Evolutionary conservation across 2,329 filamentous ascomycete species (phyloP).

Genomic region (Colletotrichum paranaense): DNA sequence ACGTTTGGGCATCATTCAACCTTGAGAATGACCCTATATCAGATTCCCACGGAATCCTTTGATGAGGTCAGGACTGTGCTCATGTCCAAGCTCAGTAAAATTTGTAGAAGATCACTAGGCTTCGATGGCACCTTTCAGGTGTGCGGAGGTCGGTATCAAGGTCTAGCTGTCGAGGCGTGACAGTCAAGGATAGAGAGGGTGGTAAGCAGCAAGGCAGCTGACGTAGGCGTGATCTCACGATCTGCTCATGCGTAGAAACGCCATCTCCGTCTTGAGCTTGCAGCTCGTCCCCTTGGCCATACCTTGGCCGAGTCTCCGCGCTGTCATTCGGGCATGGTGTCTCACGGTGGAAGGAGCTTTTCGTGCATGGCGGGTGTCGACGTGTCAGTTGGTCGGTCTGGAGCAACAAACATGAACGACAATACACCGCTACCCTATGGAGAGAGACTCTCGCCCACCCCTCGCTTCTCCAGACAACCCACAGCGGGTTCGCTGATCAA

Average conservation of each 20-base stretch:
- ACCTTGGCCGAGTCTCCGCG: not conserved
- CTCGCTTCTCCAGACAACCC: slow-evolving; percentile 10
- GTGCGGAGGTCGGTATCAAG: not conserved
- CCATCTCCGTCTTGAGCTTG: not conserved
- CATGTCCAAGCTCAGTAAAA: not conserved
- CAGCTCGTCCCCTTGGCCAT: not conserved
- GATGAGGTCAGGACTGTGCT: not conserved
- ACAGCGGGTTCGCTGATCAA: slow-evolving; percentile 16
- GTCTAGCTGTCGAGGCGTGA: not conserved
- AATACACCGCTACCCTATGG: not conserved
- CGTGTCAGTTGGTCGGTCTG: not conserved
- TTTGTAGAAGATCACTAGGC: not conserved
- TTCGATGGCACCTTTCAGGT: not conserved
- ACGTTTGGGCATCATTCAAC: not conserved
- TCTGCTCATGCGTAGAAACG: not conserved
- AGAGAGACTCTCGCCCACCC: not conserved
- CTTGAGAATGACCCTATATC: not conserved
- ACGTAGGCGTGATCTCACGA: slow-evolving; percentile 16
- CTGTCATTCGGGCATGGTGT: not conserved
- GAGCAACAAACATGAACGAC: no score
- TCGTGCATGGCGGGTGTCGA: slow-evolving; percentile 10
- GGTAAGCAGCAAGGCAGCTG: slow-evolving; percentile 32
- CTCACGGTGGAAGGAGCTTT: not conserved
- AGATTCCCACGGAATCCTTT: not conserved
- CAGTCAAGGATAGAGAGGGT: not conserved